Evolutionary conservation across 257 asterid genomes (phyloP), one percentile per base, ranked within the genome.

Genomic region (Leonotis leonurus): DNA sequence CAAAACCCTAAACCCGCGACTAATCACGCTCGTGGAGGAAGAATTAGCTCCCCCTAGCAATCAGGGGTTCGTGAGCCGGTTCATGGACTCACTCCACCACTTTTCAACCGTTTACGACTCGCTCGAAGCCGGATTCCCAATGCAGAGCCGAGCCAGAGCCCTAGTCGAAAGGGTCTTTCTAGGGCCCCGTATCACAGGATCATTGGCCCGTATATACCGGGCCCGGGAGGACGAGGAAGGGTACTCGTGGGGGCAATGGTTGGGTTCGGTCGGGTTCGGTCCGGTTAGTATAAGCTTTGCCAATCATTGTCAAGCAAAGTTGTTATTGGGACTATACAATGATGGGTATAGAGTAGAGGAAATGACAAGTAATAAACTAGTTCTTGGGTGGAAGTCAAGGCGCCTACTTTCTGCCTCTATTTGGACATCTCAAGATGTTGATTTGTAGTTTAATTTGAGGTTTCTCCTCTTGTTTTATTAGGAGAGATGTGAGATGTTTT

Each of bases 341-440:
- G 96, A 89, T 74, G 96, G 96, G 59, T 89, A 89, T 9, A 68
- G 77, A 5, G 90, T 86, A 36, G 96, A 89, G 70, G 95, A 86
- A 74, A 39, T 76, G 62, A 72, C 68, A 9, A n/a, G 9, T 16
- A 86, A 89, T 73, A 84, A 83, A 60, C 63, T 89, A 10, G 90
- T 84, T 24, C 56, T 89, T 5, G 95, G 94, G 2, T 89, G 95
- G 96, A 89, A 86, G 74, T 84, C 89, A 29, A 59, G 87, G 46
- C 85, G 87, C 48, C 71, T 86, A 36, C 90, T 89, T 35, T 89
- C 96, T 40, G 93, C 89, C 56, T 89, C 96, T 3, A 37, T 84
- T 70, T 89, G 96, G 96, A 77, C 83, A 7, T 70, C 83, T 2
- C 73, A 73, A 8, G 86, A 83, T 51, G 17, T 27, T 60, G 84